Evolutionary conservation across 352 stramenopile species (phyloP).

Genomic region (Phytophthora europaea): DNA sequence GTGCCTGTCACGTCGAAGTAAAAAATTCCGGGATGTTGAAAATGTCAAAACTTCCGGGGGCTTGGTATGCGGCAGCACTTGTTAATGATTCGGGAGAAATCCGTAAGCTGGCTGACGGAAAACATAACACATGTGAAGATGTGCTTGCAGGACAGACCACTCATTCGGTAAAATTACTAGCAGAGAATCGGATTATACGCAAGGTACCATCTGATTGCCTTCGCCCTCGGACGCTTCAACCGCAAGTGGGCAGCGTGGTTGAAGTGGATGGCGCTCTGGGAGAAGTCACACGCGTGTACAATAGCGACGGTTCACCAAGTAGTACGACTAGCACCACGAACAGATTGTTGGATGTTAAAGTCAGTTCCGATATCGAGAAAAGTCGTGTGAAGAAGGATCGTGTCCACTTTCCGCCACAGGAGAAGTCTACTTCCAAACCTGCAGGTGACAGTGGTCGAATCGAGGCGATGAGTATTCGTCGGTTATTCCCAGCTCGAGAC

Average conservation of each 20-base stretch:
- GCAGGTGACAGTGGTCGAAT: constrained; percentile 45
- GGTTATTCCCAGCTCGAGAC: constrained; percentile 68
- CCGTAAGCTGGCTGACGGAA: constrained; percentile 17
- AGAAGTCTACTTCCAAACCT: constrained; percentile 10
- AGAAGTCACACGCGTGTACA: constrained; percentile 66
- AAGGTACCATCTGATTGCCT: constrained; percentile 59
- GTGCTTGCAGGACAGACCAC: constrained; percentile 26
- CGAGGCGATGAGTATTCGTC: constrained; percentile 80
- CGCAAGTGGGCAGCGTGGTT: constrained; percentile 79
- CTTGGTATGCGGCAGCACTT: constrained; percentile 72
- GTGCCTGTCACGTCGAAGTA: constrained; percentile 60
- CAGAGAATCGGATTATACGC: constrained; percentile 46
- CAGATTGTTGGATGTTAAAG: constrained; percentile 60
- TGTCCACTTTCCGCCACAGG: constrained; percentile 57
- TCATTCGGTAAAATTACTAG: constrained; percentile 58
- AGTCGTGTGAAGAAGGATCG: constrained; percentile 62
- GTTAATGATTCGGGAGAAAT: constrained; percentile 27
- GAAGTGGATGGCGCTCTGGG: constrained; percentile 72
- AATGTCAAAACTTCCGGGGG: constrained; percentile 53
- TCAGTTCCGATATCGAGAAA: constrained; percentile 61
- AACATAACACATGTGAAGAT: constrained; percentile 27
- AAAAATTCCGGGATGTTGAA: constrained; percentile 48
- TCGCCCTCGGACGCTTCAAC: constrained; percentile 42
- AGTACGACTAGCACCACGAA: constrained; percentile 12
- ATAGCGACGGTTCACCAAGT: constrained; percentile 19